Evolutionary conservation across 495 filamentous ascomycete genomes (phyloP), one percentile per base, ranked within the genome.

Genomic region (Entonaema liquescens): DNA sequence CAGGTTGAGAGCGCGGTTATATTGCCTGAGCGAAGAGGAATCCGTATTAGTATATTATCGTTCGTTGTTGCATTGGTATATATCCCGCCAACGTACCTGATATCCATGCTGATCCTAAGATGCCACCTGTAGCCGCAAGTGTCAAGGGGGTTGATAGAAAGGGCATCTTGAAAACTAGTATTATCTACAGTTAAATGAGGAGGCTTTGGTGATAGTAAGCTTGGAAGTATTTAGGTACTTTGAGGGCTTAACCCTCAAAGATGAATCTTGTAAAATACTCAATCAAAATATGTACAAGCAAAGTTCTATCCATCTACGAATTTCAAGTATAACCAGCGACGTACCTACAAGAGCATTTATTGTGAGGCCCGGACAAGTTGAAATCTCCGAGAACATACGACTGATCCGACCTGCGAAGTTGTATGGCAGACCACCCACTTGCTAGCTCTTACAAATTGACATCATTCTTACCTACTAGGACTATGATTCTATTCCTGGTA

Each of bases 1-100:
- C 74, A 72, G 19, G 77, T 67, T 50, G 80, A 81, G 2, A 79
- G 65, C 0, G 74, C 67, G 25, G 67, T 67, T 59, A 82, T 82
- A 50, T 79, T 80, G n/a, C 82, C 82, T 83, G 29, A n/a, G n/a
- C 1, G 35, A 26, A 35, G 38, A 6, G 4, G 15, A n/a, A 19
- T 35, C 28, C 25, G 11, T 26, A 28, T 64, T 33, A 62, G 52
- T 2, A 36, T 17, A 7, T 6, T 3, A 15, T 57, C 12, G 3
- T 2, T 35, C 40, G n/a, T 42, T 47, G 35, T 42, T 38, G 11
- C 49, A 29, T 19, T 5, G 2, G 1, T 29, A 29, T 53, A 47
- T 58, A 19, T 33, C 11, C 17, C 6, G 23, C 17, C 25, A 35
- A 49, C 44, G n/a, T 65, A 76, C 74, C 74, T 31, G 74, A 76